Base-by-base conservation (phyloP, 306 rosid species). In the Carpinus viminea region DNA sequence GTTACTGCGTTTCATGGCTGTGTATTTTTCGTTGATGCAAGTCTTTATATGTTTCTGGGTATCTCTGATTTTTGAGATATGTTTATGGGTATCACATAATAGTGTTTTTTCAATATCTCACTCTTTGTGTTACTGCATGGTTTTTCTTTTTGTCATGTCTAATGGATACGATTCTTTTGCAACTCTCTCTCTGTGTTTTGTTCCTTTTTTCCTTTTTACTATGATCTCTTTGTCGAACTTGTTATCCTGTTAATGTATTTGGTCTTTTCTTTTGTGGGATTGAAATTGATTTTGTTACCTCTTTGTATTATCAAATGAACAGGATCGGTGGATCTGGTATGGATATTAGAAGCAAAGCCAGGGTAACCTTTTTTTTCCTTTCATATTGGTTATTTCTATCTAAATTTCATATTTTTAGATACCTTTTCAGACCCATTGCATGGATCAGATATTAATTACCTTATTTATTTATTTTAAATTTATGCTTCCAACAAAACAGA, bases 301-400 rank as follows among this genome's bases (percentile, higher is more conserved):
- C 10, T 70, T 72, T 50, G 46, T 20, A 48, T 68, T 34, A 36
- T 2, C 8, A 60, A 4, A 38, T 53, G 1, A 76, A 83, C 88
- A 91, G 95, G 96, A 74, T 91, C 68, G 96, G 91, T 65, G 93
- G 96, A 79, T 89, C 96, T 72, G 96, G 96, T 3, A 77, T 87
- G 85, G 90, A 91, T 79, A 10, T 91, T 21, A 87, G 91, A 86
- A 89, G 96, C 82, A 91, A 89, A 83, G 91, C 87, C 83, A 89
- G 86, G 88, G 95, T 91, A 87, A 56, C 16, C 15, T 0, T 6
- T 62, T n/a, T 21, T 34, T 46, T 3, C 55, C 8, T 55, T 15
- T 43, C 26, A 3, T 1, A 16, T 71, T 47, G 2, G 51, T 62
- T 36, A 17, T 17, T 9, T 54, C 20, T 51, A 38, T 38, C 43